These are phyloP conservation scores for Carex myosuroides DNA, from an alignment of 176 grass and related monocot genomes.

Conservation along the genomic window DNA sequence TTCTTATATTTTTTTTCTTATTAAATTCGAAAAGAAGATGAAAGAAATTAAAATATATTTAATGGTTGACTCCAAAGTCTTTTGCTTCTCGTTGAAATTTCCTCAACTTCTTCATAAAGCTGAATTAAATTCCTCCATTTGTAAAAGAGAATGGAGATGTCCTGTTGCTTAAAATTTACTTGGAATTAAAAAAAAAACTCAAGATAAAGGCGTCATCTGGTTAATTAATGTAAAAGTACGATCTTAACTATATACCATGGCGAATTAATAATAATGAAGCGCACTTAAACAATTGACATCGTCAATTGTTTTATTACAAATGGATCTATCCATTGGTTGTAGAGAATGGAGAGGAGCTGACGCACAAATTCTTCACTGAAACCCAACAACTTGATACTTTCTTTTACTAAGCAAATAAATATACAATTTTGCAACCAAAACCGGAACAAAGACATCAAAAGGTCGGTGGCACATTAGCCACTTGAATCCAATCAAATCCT, in stretches of 20 bases:
- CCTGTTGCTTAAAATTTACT: no score
- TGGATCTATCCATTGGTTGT: neutral
- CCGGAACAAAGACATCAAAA: neutral
- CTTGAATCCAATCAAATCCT: neutral
- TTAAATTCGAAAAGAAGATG: no score
- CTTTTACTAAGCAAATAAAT: neutral
- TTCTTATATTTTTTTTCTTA: no score
- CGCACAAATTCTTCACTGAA: neutral
- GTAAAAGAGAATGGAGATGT: neutral
- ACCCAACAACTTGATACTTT: neutral
- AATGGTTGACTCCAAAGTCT: conserved; percentile 8
- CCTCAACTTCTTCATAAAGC: neutral
- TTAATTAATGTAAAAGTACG: no score
- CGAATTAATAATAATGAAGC: no score
- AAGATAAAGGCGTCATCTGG: no score
- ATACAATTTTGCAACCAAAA: neutral
- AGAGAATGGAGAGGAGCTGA: neutral
- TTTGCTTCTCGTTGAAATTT: neutral
- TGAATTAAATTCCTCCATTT: neutral
- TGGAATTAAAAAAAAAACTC: no score
- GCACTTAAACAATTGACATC: neutral
- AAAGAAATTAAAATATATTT: neutral
- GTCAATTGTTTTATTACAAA: neutral
- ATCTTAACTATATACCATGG: no score
- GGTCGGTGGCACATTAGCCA: conserved; percentile 3